phyloP scores from a whole-genome alignment of 164 flowering plant genomes.

The Litsea cubeba region DNA sequence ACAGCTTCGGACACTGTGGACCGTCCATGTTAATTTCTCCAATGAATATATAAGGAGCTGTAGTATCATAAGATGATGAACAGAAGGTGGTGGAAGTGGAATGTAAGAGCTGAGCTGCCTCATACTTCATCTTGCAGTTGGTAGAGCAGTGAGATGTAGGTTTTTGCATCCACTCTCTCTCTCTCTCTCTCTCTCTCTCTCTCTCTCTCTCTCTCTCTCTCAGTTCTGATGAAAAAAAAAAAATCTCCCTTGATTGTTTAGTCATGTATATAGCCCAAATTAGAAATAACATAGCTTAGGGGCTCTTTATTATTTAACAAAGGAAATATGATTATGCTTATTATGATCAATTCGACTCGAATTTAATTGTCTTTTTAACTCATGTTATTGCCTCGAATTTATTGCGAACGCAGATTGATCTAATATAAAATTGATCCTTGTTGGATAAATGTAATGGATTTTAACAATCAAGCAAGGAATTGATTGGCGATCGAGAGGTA shows the following conservation, averaged over 20 bases:
- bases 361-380: too few relatives aligned
- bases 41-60: conserved; percentile 45
- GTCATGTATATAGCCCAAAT: neutral
- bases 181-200: conserved; percentile 34
- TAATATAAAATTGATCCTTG: too few relatives aligned
- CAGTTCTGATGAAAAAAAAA: neutral
- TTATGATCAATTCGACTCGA: too few relatives aligned
- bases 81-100: neutral
- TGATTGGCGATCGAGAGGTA: too few relatives aligned
- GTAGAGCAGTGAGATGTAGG: conserved; percentile 45
- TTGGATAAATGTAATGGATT: too few relatives aligned
- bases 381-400: too few relatives aligned
- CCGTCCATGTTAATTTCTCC: conserved; percentile 41
- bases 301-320: too few relatives aligned
- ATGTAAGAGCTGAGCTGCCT: conserved; percentile 13
- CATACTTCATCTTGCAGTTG: neutral
- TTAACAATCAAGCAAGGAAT: too few relatives aligned
- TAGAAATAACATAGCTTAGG: too few relatives aligned
- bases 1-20: conserved; percentile 46
- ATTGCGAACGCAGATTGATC: too few relatives aligned
- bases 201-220: too few relatives aligned
- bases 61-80: conserved; percentile 21
- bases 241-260: neutral
- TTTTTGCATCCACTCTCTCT: conserved; percentile 18
- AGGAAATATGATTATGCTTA: too few relatives aligned